phyloP scores from a whole-genome alignment of 805 yeast species.

The Hanseniaspora vineae region DNA sequence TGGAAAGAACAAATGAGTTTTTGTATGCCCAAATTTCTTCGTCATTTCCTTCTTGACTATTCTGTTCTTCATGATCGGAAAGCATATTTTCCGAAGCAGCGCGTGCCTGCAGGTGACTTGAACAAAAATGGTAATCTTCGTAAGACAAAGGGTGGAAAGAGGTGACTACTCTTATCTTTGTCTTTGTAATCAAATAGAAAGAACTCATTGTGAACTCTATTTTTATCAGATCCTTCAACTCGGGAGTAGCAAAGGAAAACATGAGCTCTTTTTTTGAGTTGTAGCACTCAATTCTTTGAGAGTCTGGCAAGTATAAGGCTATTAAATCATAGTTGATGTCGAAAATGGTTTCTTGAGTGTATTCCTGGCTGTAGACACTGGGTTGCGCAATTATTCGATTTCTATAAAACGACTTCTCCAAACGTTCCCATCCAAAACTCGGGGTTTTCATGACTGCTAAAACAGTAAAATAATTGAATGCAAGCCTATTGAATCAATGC shows the following conservation, averaged over 20 bases:
- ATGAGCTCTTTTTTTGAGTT: neutral
- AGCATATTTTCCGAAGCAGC: neutral
- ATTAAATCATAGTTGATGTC: constrained; percentile 18
- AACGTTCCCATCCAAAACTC: constrained; percentile 61
- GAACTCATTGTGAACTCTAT: constrained; percentile 6
- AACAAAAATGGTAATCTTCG: neutral
- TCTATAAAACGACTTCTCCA: constrained; percentile 58
- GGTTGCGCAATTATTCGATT: constrained; percentile 23
- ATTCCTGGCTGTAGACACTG: constrained; percentile 5
- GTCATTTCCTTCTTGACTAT: constrained; percentile 1
- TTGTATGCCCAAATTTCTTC: constrained; percentile 23
- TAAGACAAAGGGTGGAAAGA: constrained; percentile 14
- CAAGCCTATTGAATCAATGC: neutral
- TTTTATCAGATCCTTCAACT: neutral
- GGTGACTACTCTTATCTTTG: constrained; percentile 9
- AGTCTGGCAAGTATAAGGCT: constrained; percentile 17
- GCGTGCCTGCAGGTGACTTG: neutral
- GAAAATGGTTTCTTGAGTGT: constrained; percentile 4
- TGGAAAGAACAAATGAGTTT: constrained; percentile 10
- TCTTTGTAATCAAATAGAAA: constrained; percentile 10
- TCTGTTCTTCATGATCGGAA: neutral
- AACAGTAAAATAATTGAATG: neutral
- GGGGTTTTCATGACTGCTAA: constrained; percentile 19
- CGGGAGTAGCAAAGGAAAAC: neutral
- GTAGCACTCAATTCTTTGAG: constrained; percentile 3